phyloP scores from a whole-genome alignment of 2,329 filamentous ascomycete species.

The Helminthosporium solani region DNA sequence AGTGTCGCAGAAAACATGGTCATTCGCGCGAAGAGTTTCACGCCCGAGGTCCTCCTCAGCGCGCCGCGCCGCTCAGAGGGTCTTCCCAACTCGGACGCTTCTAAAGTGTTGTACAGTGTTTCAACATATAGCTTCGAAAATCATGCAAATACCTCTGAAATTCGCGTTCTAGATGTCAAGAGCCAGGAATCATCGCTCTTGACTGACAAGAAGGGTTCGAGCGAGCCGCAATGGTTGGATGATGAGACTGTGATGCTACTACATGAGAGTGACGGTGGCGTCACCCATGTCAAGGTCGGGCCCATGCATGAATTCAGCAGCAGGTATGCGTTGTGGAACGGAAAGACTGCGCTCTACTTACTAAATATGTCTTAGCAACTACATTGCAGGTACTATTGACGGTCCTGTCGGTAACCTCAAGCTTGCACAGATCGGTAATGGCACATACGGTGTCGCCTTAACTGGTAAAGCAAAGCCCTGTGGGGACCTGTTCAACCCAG shows the following conservation, averaged over 20 bases:
- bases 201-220: conserved; percentile 63
- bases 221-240: conserved; percentile 75
- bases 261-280: conserved; percentile 44
- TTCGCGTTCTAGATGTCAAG: conserved; percentile 68
- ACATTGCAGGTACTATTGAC: conserved; percentile 47
- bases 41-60: conserved; percentile 73
- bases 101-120: conserved; percentile 65
- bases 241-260: conserved; percentile 64
- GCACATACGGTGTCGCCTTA: conserved; percentile 48
- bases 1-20: conserved; percentile 56
- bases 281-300: conserved; percentile 42
- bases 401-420: conserved; percentile 54
- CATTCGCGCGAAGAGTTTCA: conserved; percentile 69
- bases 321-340: conserved; percentile 23
- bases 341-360: background rate
- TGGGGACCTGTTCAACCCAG: conserved; percentile 68
- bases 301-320: conserved; percentile 32
- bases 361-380: conserved; percentile 30
- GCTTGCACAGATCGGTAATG: conserved; percentile 39
- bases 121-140: conserved; percentile 79
- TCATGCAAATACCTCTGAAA: conserved; percentile 68
- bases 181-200: conserved; percentile 66
- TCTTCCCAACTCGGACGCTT: conserved; percentile 67
- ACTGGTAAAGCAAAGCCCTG: conserved; percentile 65
- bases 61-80: conserved; percentile 71